These are phyloP conservation scores for Endocalyx cinctus DNA, from an alignment of 2,329 filamentous ascomycete species.

Conservation along the genomic window DNA sequence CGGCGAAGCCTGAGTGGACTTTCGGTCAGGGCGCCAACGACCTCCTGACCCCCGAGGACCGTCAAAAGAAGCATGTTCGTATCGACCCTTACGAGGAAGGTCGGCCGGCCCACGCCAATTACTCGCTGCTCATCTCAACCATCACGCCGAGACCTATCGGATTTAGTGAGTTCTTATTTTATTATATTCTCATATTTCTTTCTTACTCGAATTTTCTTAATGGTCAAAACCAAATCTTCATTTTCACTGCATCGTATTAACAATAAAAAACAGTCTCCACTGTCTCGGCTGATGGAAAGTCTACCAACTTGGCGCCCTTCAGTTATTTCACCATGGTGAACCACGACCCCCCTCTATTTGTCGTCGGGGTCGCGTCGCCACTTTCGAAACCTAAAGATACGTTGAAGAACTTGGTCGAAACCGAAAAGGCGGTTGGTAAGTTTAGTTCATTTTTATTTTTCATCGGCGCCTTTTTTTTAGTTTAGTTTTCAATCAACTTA, in stretches of 20 bases:
- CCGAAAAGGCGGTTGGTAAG: no score
- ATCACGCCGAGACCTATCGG: conserved; percentile 80
- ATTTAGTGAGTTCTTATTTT: no score
- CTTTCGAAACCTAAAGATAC: conserved; percentile 67
- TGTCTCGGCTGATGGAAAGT: conserved; percentile 52
- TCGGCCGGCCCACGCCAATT: conserved; percentile 68
- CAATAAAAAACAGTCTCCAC: no score
- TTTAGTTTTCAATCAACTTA: no score
- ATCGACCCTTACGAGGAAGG: conserved; percentile 78
- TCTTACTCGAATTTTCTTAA: no score
- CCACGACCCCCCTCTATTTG: conserved; percentile 84
- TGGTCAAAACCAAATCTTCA: no score
- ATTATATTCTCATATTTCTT: no score
- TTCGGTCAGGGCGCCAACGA: conserved; percentile 63
- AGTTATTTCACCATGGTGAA: conserved; percentile 80
- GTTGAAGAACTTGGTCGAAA: conserved; percentile 67
- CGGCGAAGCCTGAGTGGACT: conserved; percentile 60
- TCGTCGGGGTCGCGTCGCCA: conserved; percentile 46
- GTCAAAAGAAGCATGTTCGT: conserved; percentile 56
- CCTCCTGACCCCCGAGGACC: conserved; percentile 14
- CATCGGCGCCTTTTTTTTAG: no score
- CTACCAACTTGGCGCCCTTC: conserved; percentile 77
- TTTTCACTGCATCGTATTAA: no score
- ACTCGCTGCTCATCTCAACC: conserved; percentile 84
- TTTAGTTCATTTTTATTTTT: no score